Evolutionary conservation across 257 asterid genomes (phyloP).

Genomic region (Jaltomata sinuosa): DNA sequence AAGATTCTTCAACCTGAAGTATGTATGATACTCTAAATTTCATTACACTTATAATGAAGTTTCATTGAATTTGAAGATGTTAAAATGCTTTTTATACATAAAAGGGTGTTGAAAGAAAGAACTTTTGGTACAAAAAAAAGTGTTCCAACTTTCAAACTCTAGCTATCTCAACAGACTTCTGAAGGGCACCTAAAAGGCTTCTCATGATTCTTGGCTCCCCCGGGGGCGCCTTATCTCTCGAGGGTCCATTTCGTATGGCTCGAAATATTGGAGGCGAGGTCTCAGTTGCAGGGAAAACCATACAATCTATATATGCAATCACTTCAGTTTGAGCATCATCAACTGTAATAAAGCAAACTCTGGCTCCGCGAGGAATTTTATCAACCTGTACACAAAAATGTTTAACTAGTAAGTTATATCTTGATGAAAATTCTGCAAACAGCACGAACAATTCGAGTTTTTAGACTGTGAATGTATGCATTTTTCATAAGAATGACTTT

Average conservation of each 20-base stretch:
- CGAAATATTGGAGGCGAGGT: constrained; percentile 52
- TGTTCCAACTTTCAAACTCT: constrained; percentile 12
- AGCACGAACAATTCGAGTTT: background rate
- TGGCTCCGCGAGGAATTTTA: constrained; percentile 85
- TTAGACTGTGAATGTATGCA: background rate
- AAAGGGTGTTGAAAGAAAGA: background rate
- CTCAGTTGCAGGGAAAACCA: constrained; percentile 58
- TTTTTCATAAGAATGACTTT: background rate
- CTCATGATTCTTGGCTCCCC: constrained; percentile 94
- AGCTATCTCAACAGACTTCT: constrained; percentile 75
- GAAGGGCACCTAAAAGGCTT: constrained; percentile 75
- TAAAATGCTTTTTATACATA: background rate
- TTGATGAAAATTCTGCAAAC: background rate
- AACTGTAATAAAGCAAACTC: constrained; percentile 69
- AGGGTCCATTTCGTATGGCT: constrained; percentile 70
- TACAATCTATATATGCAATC: constrained; percentile 68
- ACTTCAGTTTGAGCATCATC: constrained; percentile 67
- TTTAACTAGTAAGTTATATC: background rate
- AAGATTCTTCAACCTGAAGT: background rate
- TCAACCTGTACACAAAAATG: constrained; percentile 48
- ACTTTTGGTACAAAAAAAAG: background rate
- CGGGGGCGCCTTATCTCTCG: constrained; percentile 53
- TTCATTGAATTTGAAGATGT: background rate
- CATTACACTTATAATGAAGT: background rate
- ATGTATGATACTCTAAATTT: background rate